Conservation (phyloP, 1,139 yeast genomes). For the Lodderomyces metapsilosis region DNA sequence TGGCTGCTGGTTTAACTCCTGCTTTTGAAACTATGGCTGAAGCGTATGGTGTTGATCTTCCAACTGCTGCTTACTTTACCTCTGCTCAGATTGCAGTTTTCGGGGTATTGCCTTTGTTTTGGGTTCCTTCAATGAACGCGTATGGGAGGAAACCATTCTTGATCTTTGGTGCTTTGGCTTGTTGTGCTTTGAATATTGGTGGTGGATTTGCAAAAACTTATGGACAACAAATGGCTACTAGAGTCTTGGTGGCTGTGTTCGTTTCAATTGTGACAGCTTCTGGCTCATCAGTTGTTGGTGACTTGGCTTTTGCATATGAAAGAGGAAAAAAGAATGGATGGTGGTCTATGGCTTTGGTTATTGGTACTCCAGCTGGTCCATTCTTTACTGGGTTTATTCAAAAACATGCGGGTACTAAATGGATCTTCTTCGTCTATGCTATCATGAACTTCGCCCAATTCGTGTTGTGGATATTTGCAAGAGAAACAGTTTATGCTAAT, state of each 20-base stretch:
- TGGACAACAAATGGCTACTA: conserved; percentile 18
- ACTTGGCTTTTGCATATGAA: conserved; percentile 17
- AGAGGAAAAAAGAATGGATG: conserved; percentile 19
- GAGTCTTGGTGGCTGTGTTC: conserved; percentile 15
- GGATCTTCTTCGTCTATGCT: conserved; percentile 17
- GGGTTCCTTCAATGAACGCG: conserved; percentile 19
- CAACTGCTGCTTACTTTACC: conserved; percentile 18
- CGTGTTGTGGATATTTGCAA: conserved; percentile 13
- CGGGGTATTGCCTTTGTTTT: conserved; percentile 16
- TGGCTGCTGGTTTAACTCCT: conserved; percentile 20
- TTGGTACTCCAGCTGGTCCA: conserved; percentile 19
- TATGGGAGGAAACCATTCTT: conserved; percentile 16
- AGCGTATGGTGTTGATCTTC: conserved; percentile 12
- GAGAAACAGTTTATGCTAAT: conserved; percentile 15
- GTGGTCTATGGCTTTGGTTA: conserved; percentile 18
- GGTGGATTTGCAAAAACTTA: conserved; percentile 17
- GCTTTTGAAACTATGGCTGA: conserved; percentile 17
- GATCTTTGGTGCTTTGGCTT: conserved; percentile 11
- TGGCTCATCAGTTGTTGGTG: conserved; percentile 17
- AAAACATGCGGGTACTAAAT: conserved; percentile 15
- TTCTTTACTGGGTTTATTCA: conserved; percentile 18
- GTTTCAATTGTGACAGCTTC: conserved; percentile 18
- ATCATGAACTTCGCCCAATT: conserved; percentile 16
- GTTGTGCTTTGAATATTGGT: conserved; percentile 16
- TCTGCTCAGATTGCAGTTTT: conserved; percentile 17